Evolutionary conservation across 2,329 filamentous ascomycete genomes (phyloP), one percentile per base, ranked within the genome.

Genomic region (Calonectria hongkongensis): DNA sequence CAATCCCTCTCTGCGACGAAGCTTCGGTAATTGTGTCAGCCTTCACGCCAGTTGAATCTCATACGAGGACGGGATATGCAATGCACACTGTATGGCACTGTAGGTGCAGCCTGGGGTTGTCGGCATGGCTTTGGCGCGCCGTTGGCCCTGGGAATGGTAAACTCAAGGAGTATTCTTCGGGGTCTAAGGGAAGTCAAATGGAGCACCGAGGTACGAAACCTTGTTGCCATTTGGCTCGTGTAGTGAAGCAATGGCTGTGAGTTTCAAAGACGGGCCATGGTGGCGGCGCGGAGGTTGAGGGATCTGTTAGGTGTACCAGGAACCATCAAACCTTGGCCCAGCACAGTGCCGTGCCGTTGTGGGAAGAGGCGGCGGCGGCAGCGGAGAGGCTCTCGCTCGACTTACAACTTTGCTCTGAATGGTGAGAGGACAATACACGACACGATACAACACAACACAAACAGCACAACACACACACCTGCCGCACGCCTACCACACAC

Each of bases 341-440:
- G 58, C 76, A 77, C 75, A 76, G 73, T 79, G 66, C 76, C 75
- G 76, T 78, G 76, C 75, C 76, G 75, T 74, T 78, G 71, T 66
- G 48, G 45, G 41, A 65, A 58, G 41, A 65, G 74, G 74, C 66
- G 66, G 63, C 66, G 62, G 76, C 47, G 27, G 74, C 66, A 64
- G 63, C 66, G 62, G 76, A 51, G 27, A 73, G 58, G 73, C 73
- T 58, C 71, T 71, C 36, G 54, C 73, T 71, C 36, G 45, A 62
- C 56, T 62, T 62, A 62, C 56, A 43, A 43, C 39, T 43, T 21
- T 21, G 36, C 51, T n/a, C 13, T 56, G 62, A 45, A 68, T 58
- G 45, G 66, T 43, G 54, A 68, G 43, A 56, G 66, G 54, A 15
- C 36, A 39, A 62, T 43, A 62, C 33, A 62, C 54, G 54, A 58